Conservation (phyloP, 2,329 filamentous ascomycete species). For the Myotisia sp. region DNA sequence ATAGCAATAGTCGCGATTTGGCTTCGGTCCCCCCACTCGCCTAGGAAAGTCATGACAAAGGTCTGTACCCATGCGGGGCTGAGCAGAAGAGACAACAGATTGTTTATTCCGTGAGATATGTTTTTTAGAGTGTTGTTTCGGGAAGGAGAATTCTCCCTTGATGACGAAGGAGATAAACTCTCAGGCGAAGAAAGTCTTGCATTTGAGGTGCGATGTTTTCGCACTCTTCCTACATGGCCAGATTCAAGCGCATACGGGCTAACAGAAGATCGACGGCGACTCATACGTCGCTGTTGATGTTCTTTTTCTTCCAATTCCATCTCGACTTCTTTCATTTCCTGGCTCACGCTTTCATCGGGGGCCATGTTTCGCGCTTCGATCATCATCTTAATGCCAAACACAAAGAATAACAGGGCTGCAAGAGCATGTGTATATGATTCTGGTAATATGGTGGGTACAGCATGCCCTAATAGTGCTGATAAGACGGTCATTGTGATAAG, state of each 20-base stretch:
- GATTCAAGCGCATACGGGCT: slow-evolving; percentile 69
- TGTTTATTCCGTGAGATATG: slow-evolving; percentile 54
- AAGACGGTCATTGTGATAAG: slow-evolving; percentile 89
- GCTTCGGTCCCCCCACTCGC: slow-evolving; percentile 94
- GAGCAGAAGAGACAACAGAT: slow-evolving; percentile 73
- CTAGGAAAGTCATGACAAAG: slow-evolving; percentile 96
- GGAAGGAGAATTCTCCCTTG: slow-evolving; percentile 43
- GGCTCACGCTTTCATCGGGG: slow-evolving; percentile 77
- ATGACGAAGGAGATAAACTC: slow-evolving; percentile 63
- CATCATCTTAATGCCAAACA: slow-evolving; percentile 75
- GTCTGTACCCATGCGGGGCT: slow-evolving; percentile 98
- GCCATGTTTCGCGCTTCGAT: slow-evolving; percentile 81
- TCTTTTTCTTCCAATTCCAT: slow-evolving; percentile 89
- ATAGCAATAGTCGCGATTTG: slow-evolving; percentile 98
- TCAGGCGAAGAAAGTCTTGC: slow-evolving; percentile 67
- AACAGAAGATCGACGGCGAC: slow-evolving; percentile 50
- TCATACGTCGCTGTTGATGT: slow-evolving; percentile 53
- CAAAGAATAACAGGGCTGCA: slow-evolving; percentile 69
- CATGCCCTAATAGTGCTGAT: slow-evolving; percentile 82
- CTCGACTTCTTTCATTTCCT: slow-evolving; percentile 97
- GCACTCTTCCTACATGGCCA: slow-evolving; percentile 47
- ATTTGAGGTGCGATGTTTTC: slow-evolving; percentile 55
- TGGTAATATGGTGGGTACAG: slow-evolving; percentile 76
- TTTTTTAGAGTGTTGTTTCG: slow-evolving; percentile 33
- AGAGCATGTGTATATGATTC: slow-evolving; percentile 83